These are phyloP conservation scores for Viola pubescens DNA, from an alignment of 441 rosid genomes.

Conservation along the genomic window DNA sequence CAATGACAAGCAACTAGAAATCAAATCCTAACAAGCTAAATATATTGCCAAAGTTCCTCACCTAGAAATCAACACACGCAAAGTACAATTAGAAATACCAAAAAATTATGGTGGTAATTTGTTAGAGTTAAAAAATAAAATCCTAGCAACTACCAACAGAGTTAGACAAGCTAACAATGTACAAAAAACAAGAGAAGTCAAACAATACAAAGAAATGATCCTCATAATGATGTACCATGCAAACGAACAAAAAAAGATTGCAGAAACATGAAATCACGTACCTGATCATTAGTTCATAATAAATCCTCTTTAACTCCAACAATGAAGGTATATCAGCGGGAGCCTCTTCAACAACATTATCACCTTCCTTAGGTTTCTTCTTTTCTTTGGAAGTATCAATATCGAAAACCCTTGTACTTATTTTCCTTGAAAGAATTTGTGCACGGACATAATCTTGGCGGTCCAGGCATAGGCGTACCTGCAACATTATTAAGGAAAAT, in stretches of 20 bases:
- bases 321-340: constrained; percentile 89
- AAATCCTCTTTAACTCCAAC: constrained; percentile 75
- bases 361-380: constrained; percentile 96
- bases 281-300: constrained; percentile 91
- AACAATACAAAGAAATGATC: not conserved
- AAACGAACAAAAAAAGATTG: not conserved
- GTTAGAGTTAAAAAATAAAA: too few relatives aligned
- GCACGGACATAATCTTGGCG: constrained; percentile 93
- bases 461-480: constrained; percentile 95
- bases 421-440: constrained; percentile 90
- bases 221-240: too few relatives aligned
- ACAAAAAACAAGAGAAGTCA: too few relatives aligned
- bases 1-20: too few relatives aligned
- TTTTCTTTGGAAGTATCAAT: constrained; percentile 73
- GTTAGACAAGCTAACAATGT: too few relatives aligned
- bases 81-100: too few relatives aligned
- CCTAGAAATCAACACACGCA: too few relatives aligned
- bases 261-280: constrained; percentile 13
- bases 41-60: too few relatives aligned
- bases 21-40: too few relatives aligned
- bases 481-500: constrained; percentile 17
- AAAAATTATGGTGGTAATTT: too few relatives aligned
- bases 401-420: constrained; percentile 82
- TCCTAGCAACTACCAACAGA: too few relatives aligned
- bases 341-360: constrained; percentile 77